Evolutionary conservation across 306 rosid genomes (phyloP), one percentile per base, ranked within the genome.

Genomic region (Gastrolobium bilobum): DNA sequence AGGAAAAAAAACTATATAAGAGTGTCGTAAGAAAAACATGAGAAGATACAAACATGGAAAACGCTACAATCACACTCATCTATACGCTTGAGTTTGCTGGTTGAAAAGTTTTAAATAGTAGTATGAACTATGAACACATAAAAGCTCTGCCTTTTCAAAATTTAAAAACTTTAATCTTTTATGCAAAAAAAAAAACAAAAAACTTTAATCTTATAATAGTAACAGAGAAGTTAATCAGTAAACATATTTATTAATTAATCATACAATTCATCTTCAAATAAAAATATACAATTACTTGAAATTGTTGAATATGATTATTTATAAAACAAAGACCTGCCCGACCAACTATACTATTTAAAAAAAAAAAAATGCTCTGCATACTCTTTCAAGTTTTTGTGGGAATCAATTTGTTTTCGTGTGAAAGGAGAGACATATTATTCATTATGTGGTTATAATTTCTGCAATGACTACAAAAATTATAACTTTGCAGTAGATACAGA

Each of bases 31-130:
- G 71, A 62, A 72, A 79, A 62, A 52, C 74, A 80, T 43, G 66
- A 68, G 68, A 80, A 72, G 43, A 63, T 51, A 63, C 84, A 72
- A 68, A 78, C 13, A 10, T 56, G 57, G 10, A 33, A 15, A 48
- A 0, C 31, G 10, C 42, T 4, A 10, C 43, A 34, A 33, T 47
- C 10, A 31, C 43, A 65, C 71, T 7, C 11, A 44, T 44, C 26
- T 20, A 20, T 20, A 20, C 26, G 26, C 26, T 40, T 40, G 44
- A 7, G 2, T 40, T 40, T 40, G 44, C 44, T 40, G 26, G 26
- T 20, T 20, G 26, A 20, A 20, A 20, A 20, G 26, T 20, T 20
- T 20, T 20, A 20, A 20, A 20, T 20, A 20, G 26, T 20, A 20
- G 26, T 40, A 35, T 51, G 62, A 52, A 35, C 9, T 13, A 10